A percentile compares a stretch with the other conserved stretches of the same genome.
These are phyloP conservation scores for Quercus lobata DNA, from an alignment of 331 rosid genomes.

Conservation along the genomic window DNA sequence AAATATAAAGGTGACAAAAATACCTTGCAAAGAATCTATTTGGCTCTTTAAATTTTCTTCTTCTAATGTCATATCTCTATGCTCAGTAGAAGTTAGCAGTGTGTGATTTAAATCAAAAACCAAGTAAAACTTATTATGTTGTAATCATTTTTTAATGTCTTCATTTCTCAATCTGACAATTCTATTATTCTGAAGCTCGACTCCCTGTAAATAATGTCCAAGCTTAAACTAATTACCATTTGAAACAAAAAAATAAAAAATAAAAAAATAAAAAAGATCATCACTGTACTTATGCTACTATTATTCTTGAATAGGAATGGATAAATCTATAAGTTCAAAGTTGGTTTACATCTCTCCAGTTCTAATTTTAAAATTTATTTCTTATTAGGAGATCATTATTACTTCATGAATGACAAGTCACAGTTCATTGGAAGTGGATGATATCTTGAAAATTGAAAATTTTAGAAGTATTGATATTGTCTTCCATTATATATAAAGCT, in stretches of 20 bases:
- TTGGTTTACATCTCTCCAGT: neutral
- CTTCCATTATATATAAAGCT: neutral
- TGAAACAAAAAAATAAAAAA: neutral
- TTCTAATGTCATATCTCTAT: neutral
- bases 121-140: slow-evolving; percentile 52
- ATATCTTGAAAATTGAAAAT: neutral
- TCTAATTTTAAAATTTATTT: neutral
- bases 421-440: neutral
- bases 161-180: too few species aligned
- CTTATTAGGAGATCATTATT: neutral
- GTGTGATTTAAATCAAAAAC: slow-evolving; percentile 82
- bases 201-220: neutral
- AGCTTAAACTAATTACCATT: neutral
- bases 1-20: too few species aligned
- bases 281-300: neutral
- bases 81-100: slow-evolving; percentile 57
- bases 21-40: too few species aligned
- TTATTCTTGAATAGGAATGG: neutral
- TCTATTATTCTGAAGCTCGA: too few species aligned
- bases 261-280: too few species aligned
- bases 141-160: slow-evolving; percentile 51
- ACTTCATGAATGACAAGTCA: neutral
- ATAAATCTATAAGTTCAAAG: neutral
- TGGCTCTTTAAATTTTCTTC: too few species aligned
- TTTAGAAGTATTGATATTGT: neutral